Base-by-base conservation (phyloP, 192 early-diverging fungal genomes). In the Gryganskiella cystojenkinii region DNA sequence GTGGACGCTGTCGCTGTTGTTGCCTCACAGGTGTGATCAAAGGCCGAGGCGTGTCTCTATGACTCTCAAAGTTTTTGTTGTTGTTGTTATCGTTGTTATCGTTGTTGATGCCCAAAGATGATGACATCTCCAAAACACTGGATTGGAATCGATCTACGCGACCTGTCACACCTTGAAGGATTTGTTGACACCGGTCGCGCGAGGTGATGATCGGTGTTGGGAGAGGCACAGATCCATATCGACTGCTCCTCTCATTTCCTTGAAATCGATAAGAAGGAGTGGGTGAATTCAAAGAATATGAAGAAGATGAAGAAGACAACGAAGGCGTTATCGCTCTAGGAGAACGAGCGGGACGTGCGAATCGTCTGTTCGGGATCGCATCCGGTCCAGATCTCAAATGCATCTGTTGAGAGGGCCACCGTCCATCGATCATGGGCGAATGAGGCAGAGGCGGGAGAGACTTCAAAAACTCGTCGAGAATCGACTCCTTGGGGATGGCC, bases 141-240 rank as follows among this genome's bases (percentile, higher is more conserved):
- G 6, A 34, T 6, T 49, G 37, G 37, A 40, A 13, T 1, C 28
- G 44, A 15, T 52, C 37, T 37, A 31, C 52, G 8, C 19, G 25
- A 8, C n/a, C 47, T 4, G 19, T 27, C 11, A 28, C 37, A 17
- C 50, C 35, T 27, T 56, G 34, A 14, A 49, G 42, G 10, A 56
- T 51, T 19, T 74, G 56, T 19, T 40, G 57, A 45, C 35, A 66
- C 2, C 33, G 22, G 43, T 67, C 65, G 11, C 47, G 51, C 0
- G 72, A 67, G 3, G 72, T 76, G 22, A 76, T 51, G 10, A 76
- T 62, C 25, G 72, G 59, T 0, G 65, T 20, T 20, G 60, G 65
- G 0, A 58, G 31, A 3, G 59, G 43, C 1, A 46, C 20, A 9
- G 52, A n/a, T n/a, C n/a, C n/a, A n/a, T n/a, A n/a, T n/a, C n/a